A percentile compares a stretch with the other conserved stretches of the same genome.
These are phyloP conservation scores for Massarina eburnea DNA, from an alignment of 2,329 filamentous ascomycete genomes.

Conservation along the genomic window DNA sequence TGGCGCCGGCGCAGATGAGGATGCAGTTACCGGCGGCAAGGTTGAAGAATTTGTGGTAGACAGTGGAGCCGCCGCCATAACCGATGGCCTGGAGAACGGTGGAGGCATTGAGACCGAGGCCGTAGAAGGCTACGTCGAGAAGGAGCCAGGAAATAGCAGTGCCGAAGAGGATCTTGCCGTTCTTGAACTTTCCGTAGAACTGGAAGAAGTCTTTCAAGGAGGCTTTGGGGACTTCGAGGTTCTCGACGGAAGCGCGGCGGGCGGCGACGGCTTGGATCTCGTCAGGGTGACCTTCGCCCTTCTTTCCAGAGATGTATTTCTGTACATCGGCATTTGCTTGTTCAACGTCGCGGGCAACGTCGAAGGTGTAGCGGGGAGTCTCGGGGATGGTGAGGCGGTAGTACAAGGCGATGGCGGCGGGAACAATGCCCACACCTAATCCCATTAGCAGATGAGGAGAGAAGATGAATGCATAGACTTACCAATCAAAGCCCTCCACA, in stretches of 20 bases:
- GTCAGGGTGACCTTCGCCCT: constrained; percentile 64
- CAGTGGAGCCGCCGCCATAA: constrained; percentile 61
- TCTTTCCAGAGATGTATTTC: constrained; percentile 70
- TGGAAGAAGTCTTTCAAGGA: constrained; percentile 70
- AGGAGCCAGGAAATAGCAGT: constrained; percentile 74
- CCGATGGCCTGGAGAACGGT: constrained; percentile 72
- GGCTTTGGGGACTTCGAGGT: constrained; percentile 68
- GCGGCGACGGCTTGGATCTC: constrained; percentile 65
- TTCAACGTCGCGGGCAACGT: constrained; percentile 44
- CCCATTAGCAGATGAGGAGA: constrained; percentile 59
- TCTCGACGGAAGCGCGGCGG: constrained; percentile 55
- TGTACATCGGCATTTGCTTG: constrained; percentile 69
- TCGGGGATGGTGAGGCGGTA: constrained; percentile 48
- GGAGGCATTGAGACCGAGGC: constrained; percentile 72
- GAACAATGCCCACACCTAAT: constrained; percentile 59
- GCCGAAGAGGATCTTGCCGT: constrained; percentile 72
- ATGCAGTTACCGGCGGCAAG: constrained; percentile 78
- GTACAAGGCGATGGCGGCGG: constrained; percentile 45
- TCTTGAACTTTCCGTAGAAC: constrained; percentile 72
- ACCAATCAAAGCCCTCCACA: constrained; percentile 47
- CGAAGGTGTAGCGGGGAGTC: constrained; percentile 46
- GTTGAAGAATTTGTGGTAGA: constrained; percentile 72
- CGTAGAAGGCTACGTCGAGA: constrained; percentile 61
- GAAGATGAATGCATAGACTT: constrained; percentile 69
- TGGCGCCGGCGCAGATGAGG: constrained; percentile 74